phyloP scores from a whole-genome alignment of 345 rosid species.

The Salix purpurea region DNA sequence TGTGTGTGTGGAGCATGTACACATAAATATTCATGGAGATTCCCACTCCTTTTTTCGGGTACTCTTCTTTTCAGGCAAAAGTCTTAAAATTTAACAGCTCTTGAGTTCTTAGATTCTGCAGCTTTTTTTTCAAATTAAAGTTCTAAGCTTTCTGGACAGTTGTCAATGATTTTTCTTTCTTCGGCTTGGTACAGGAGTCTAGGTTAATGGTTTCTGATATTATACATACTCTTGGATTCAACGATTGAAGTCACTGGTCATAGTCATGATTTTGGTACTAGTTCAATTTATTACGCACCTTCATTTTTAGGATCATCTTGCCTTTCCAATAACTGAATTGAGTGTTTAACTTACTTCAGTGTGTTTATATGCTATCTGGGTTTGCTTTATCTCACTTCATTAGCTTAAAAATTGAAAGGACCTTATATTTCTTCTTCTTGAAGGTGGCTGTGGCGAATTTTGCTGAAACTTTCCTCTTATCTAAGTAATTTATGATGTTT shows the following conservation, averaged over 20 bases:
- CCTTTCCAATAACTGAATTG: neutral
- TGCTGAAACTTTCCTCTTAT: neutral
- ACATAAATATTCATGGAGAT: constrained; percentile 22
- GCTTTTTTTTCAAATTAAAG: constrained; percentile 7
- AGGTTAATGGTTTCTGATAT: neutral
- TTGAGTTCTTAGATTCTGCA: constrained; percentile 1
- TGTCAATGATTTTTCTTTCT: constrained; percentile 6
- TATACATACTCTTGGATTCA: neutral
- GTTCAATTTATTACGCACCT: neutral
- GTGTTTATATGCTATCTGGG: neutral
- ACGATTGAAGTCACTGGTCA: neutral
- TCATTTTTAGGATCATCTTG: neutral
- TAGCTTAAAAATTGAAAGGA: neutral
- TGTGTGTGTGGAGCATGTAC: constrained; percentile 4
- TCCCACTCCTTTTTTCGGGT: constrained; percentile 10
- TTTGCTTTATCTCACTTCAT: constrained; percentile 6
- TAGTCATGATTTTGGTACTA: neutral
- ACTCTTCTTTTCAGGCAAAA: constrained; percentile 7
- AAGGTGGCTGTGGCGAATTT: neutral
- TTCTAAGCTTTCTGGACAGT: constrained; percentile 8
- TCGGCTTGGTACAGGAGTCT: neutral
- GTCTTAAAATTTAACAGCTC: neutral
- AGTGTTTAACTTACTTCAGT: neutral
- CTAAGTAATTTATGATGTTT: neutral
- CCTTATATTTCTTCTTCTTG: neutral